Base-by-base conservation (phyloP, 805 yeast species). In the Komagataella kurtzmanii region DNA sequence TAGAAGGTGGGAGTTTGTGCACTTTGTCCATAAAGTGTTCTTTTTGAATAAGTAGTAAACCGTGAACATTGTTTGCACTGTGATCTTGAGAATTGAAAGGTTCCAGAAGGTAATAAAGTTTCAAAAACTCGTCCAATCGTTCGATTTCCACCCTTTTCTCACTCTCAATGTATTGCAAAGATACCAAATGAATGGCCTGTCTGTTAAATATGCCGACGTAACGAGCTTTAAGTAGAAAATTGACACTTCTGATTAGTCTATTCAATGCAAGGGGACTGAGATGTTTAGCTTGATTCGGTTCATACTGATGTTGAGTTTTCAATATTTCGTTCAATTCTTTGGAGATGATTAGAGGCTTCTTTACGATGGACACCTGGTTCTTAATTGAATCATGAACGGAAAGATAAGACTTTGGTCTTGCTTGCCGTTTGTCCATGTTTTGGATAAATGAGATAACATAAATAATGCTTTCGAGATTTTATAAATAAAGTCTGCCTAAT, bases 181-280 rank as follows among this genome's bases (percentile, higher is more conserved):
- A 49, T 3, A 66, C 57, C 50, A 65, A 64, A 48, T 62, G 55
- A 14, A 62, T 55, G 7, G 65, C 55, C 47, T 67, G 72, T 18
- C 59, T 56, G 45, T 60, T 60, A 54, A 62, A 67, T 24, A 50
- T 46, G 18, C 49, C 17, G 3, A 44, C 24, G 40, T 18, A 23
- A 12, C 43, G 45, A 12, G 30, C 12, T 4, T 17, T 17, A 10
- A 47, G 21, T 14, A 19, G 46, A 17, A 23, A 12, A n/a, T 50
- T 50, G 14, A 50, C 46, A 40, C 44, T 46, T 10, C 30, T 30
- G 12, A 50, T n/a, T 21, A 50, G 19, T 17, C 40, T 46, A 7
- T 12, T n/a, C 21, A 46, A n/a, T 6, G 47, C 46, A 6, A 24
- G 19, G 2, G 19, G 47, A 12, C 23, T 49, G 7, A 49, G 43